These are phyloP conservation scores for Entoloma clypeatum DNA, from an alignment of 1,284 basidiomycete genomes.

Conservation along the genomic window DNA sequence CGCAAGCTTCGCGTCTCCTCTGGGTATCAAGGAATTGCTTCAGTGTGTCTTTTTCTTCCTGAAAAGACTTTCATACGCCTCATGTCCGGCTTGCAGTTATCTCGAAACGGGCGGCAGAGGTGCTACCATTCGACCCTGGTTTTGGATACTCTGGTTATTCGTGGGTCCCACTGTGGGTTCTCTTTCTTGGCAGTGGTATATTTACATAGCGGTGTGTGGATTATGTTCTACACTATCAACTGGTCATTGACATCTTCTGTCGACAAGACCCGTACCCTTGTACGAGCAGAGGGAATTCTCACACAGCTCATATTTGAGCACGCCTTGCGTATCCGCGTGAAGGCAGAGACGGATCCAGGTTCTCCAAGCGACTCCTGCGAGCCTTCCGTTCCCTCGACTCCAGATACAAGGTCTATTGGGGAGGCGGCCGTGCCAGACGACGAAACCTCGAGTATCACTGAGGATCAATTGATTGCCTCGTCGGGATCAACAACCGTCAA, in stretches of 20 bases:
- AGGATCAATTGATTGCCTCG: constrained; percentile 8
- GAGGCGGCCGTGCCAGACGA: constrained; percentile 7
- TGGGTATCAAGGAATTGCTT: constrained; percentile 45
- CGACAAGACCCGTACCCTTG: constrained; percentile 39
- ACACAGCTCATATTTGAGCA: constrained; percentile 73
- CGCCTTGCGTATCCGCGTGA: constrained; percentile 62
- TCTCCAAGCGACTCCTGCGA: constrained; percentile 37
- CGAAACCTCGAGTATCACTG: constrained; percentile 2
- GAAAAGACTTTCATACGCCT: neutral
- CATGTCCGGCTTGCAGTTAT: constrained; percentile 35
- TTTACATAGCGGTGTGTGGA: constrained; percentile 42
- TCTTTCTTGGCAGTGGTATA: constrained; percentile 44
- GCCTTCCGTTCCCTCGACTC: constrained; percentile 31
- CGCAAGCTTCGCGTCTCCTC: constrained; percentile 40
- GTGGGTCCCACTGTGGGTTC: constrained; percentile 48
- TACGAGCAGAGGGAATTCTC: constrained; percentile 57
- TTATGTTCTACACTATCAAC: constrained; percentile 26
- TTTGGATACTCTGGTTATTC: constrained; percentile 65
- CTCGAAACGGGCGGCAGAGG: constrained; percentile 39
- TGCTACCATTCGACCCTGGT: constrained; percentile 44
- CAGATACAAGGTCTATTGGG: constrained; percentile 8
- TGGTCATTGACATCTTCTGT: constrained; percentile 32
- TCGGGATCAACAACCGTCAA: constrained; percentile 13
- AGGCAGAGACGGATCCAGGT: constrained; percentile 39
- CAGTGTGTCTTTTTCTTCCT: constrained; percentile 15